Base-by-base conservation (phyloP, 257 asterid species). In the Rauvolfia tetraphylla region DNA sequence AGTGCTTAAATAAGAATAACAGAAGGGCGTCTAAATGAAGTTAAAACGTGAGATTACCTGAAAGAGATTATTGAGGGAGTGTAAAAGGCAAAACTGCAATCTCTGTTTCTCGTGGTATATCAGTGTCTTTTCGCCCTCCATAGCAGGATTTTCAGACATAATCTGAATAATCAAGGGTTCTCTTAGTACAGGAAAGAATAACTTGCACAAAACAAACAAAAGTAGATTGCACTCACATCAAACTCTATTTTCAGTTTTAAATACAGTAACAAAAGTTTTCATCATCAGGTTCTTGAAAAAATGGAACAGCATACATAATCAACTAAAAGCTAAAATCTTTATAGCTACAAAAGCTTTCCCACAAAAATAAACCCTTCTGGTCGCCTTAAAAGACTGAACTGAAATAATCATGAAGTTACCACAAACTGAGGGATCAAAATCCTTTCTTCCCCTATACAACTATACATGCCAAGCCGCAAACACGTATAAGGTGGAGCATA, bases 31-130 rank as follows among this genome's bases (percentile, higher is more conserved):
- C 36, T 44, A 48, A 71, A 61, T 9, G 51, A 44, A 71, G 44
- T 41, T 22, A 25, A 63, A 27, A 68, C 68, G 25, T 25, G 65
- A 63, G 27, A 14, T 57, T 86, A 94, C 98, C 97, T 95, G 99
- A 86, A 91, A 89, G 77, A 95, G 90, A 85, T 92, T 95, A 85
- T 95, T 95, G 87, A 95, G 98, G 82, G 97, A 77, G 80, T 95
- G 99, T 67, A 92, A 75, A 77, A 92, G 88, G 86, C 99, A 95
- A 72, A 89, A 84, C 72, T 95, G 99, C 39, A 92, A 83, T 73
- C 76, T 92, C 77, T 95, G 99, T 85, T 82, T 91, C 86, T 95
- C 99, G 73, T 95, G 99, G 82, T 92, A 95, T 75, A 95, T 73
- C 72, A 38, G 48, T 7, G 72, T 77, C 86, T 33, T 80, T 65